Base-by-base conservation (phyloP, 805 yeast species). In the Teunomyces stri region DNA sequence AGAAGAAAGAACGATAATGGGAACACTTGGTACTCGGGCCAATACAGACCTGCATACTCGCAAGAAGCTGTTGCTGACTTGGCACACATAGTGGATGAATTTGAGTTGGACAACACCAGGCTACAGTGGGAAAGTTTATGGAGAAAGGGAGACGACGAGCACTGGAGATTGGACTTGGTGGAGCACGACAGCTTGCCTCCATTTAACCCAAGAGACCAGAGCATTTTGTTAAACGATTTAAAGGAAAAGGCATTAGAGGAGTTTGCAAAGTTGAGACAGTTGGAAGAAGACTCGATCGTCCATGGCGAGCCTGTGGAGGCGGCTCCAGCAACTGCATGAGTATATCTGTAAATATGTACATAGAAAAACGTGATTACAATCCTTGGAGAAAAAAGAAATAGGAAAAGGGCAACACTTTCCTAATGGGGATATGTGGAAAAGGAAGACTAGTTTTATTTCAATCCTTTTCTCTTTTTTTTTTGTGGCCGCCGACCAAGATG, bases 51-150 rank as follows among this genome's bases (percentile, higher is more conserved):
- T 21, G 83, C 94, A 0, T 88, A 85, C 68, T 75, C 95, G 10
- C 96, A 89, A 65, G 97, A 91, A 65, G 87, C 97, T 1, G 89
- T 89, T 25, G 88, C 96, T 5, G 98, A 91, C 67, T 69, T 91
- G 53, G 69, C 81, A 28, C 76, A 81, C 44, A 84, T 84, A 9
- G 71, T 85, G n/a, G 90, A 85, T 47, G 85, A 82, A 51, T 74
- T 84, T 51, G 74, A 72, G 43, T 65, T 72, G 55, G 71, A 64
- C 30, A 51, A 72, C 53, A 72, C 84, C 33, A 78, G 71, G 39
- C 72, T 89, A 20, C 76, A 74, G 56, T 91, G 98, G 98, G 97
- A 89, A 58, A 81, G 82, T 54, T 72, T 80, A 45, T 90, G 96
- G 95, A 79, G 96, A 65, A 82, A 81, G 68, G 98, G 98, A 41